These are phyloP conservation scores for Anethum foeniculum DNA, from an alignment of 140 eudicot genomes.

Conservation along the genomic window DNA sequence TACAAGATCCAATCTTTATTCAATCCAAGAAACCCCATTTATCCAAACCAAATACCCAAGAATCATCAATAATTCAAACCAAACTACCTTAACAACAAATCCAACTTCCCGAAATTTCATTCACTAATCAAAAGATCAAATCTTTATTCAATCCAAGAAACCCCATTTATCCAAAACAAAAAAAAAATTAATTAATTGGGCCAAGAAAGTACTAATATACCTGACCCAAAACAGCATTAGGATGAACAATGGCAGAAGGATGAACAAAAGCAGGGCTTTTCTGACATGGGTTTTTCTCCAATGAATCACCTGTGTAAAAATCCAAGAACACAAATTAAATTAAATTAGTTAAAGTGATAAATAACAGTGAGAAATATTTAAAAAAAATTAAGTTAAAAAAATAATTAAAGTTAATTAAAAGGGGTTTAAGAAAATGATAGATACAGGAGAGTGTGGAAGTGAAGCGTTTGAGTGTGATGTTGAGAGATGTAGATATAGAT, in stretches of 20 bases:
- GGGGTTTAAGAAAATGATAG: not conserved
- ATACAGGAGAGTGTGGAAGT: slow-evolving; percentile 33
- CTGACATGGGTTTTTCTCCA: slow-evolving; percentile 17
- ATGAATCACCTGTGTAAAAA: slow-evolving; percentile 26
- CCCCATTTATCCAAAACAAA: no score
- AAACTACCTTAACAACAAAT: not conserved
- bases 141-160: not conserved
- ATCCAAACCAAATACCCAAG: not conserved
- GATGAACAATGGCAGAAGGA: slow-evolving; percentile 79
- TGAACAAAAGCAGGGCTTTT: slow-evolving; percentile 47
- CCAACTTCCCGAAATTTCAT: not conserved
- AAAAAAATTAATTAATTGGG: not conserved
- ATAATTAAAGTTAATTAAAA: not conserved
- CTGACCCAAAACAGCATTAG: slow-evolving; percentile 75
- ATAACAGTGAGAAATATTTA: not conserved
- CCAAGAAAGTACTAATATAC: slow-evolving; percentile 16
- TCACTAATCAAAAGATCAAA: not conserved
- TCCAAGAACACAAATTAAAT: not conserved
- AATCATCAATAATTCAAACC: not conserved
- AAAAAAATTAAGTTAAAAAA: no score
- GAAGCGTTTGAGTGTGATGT: slow-evolving; percentile 19
- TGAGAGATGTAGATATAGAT: slow-evolving; percentile 23
- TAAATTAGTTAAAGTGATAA: not conserved
- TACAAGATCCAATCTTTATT: not conserved
- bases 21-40: not conserved